Conservation (phyloP, 441 rosid genomes). For the Gossypium schwendimanii region DNA sequence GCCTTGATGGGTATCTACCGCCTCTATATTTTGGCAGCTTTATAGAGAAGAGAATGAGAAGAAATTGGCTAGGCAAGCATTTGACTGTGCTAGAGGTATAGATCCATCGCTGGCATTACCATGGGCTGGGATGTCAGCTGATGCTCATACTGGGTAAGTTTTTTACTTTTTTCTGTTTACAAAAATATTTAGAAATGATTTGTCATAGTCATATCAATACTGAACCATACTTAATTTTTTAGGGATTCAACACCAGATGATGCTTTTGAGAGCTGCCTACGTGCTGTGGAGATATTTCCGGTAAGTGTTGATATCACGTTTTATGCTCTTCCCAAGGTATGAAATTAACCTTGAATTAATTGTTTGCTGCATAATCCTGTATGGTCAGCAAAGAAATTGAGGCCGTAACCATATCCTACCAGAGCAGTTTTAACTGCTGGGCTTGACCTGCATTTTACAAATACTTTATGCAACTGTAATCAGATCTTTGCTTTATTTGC, state of each 20-base stretch:
- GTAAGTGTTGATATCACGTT: conserved; percentile 34
- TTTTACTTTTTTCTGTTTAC: conserved; percentile 14
- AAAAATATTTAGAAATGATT: background rate
- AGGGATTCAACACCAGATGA: conserved; percentile 62
- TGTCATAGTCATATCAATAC: conserved; percentile 16
- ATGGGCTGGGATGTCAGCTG: conserved; percentile 98
- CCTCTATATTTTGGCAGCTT: conserved; percentile 41
- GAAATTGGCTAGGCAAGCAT: conserved; percentile 77
- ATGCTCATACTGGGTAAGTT: conserved; percentile 53
- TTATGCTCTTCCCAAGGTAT: background rate
- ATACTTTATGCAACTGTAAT: background rate
- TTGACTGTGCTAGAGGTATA: conserved; percentile 91
- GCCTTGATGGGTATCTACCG: conserved; percentile 6
- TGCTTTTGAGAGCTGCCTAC: conserved; percentile 87
- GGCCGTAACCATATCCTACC: conserved; percentile 6
- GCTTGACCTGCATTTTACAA: background rate
- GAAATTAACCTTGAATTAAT: conserved; percentile 3
- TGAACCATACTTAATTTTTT: conserved; percentile 21
- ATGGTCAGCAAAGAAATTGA: background rate
- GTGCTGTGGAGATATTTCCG: conserved; percentile 82
- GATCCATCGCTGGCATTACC: conserved; percentile 96
- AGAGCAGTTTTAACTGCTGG: background rate
- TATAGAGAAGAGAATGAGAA: conserved; percentile 60
- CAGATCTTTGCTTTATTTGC: conserved; percentile 24
- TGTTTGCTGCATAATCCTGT: background rate